Evolutionary conservation across 2,329 filamentous ascomycete species (phyloP).

Genomic region (Arthroderma sp.): DNA sequence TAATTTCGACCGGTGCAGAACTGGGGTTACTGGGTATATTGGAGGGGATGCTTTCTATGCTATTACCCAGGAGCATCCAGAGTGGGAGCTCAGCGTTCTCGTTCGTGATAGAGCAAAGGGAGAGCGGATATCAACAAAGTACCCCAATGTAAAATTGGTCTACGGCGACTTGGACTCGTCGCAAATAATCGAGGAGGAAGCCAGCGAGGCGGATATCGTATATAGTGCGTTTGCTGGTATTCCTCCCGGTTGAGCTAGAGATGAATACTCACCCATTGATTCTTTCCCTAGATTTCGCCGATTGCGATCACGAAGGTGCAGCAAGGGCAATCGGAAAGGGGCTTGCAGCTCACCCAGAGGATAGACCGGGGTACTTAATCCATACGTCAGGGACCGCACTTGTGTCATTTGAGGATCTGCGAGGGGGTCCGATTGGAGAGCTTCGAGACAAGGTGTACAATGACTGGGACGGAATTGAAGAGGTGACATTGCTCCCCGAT

Average conservation of each 20-base stretch:
- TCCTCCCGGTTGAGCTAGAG: neutral
- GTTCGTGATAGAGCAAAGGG: constrained; percentile 34
- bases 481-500: constrained; percentile 29
- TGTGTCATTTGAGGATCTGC: constrained; percentile 29
- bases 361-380: constrained; percentile 28
- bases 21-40: constrained; percentile 41
- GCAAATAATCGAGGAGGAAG: constrained; percentile 29
- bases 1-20: constrained; percentile 20
- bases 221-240: constrained; percentile 22
- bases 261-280: neutral
- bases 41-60: constrained; percentile 39
- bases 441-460: constrained; percentile 32
- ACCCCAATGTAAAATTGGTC: constrained; percentile 30
- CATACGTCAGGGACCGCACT: constrained; percentile 35
- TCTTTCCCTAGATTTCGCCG: constrained; percentile 22
- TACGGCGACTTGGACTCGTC: constrained; percentile 31
- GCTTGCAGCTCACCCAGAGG: constrained; percentile 21
- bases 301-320: constrained; percentile 31
- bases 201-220: constrained; percentile 35
- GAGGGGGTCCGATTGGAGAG: constrained; percentile 26
- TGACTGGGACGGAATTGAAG: constrained; percentile 32
- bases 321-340: constrained; percentile 31
- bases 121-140: constrained; percentile 24
- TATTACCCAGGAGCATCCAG: constrained; percentile 32
- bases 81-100: constrained; percentile 33